phyloP scores from a whole-genome alignment of 78 protist genomes.

The Neovahlkampfia damariscottae region DNA sequence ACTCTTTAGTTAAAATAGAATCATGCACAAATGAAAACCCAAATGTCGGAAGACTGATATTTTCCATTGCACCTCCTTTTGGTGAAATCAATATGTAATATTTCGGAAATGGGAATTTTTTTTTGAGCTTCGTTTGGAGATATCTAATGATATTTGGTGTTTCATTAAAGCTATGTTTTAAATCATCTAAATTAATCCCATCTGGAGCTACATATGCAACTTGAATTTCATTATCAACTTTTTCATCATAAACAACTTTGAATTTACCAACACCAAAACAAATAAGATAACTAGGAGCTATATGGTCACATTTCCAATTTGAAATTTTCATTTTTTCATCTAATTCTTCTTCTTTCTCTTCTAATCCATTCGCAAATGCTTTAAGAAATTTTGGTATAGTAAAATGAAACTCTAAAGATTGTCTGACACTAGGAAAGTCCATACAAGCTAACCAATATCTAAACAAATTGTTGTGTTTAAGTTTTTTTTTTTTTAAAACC shows the following conservation, averaged over 20 bases:
- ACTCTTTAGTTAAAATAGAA: background rate
- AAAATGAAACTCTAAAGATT: background rate
- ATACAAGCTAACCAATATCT: slow-evolving; percentile 5
- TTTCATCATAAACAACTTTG: background rate
- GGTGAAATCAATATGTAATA: background rate
- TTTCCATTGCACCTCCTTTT: slow-evolving; percentile 5
- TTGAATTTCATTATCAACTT: background rate
- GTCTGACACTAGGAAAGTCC: background rate
- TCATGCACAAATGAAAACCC: too few species aligned
- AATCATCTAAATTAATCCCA: background rate
- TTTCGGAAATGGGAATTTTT: background rate
- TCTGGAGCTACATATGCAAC: background rate
- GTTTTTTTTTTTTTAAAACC: too few species aligned
- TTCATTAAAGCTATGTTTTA: background rate
- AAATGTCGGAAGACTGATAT: slow-evolving; percentile 1
- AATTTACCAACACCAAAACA: background rate
- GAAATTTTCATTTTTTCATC: background rate
- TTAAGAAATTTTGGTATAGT: background rate
- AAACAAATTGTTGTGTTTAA: too few species aligned
- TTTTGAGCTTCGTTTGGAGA: background rate
- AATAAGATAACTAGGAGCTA: background rate
- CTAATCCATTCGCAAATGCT: background rate
- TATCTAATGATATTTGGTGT: background rate
- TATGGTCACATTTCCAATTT: background rate
- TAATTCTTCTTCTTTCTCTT: background rate